These are phyloP conservation scores for Ilyonectria robusta DNA, from an alignment of 2,329 filamentous ascomycete genomes.

Conservation along the genomic window DNA sequence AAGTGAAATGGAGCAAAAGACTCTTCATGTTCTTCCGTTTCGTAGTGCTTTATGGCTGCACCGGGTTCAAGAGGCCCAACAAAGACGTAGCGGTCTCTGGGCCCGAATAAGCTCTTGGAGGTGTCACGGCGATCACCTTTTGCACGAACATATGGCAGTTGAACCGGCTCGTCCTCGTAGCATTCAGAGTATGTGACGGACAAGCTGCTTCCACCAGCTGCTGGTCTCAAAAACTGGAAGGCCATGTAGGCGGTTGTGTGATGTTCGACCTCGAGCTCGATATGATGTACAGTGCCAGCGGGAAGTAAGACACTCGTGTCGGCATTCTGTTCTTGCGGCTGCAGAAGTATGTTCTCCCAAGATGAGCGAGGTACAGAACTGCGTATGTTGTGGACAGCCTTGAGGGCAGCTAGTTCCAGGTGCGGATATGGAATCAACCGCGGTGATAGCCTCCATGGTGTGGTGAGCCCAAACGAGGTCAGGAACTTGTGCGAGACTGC, in stretches of 20 bases:
- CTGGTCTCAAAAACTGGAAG: not conserved
- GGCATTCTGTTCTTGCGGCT: no score
- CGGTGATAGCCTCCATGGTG: no score
- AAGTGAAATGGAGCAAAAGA: slow-evolving; percentile 24
- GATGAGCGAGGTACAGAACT: no score
- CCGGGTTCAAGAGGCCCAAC: not conserved
- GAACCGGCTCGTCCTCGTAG: slow-evolving; percentile 11
- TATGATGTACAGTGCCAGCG: not conserved
- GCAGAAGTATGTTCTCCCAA: no score
- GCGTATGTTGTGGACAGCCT: no score
- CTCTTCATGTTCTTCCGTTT: no score
- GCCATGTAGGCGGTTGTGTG: not conserved
- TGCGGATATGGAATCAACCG: no score
- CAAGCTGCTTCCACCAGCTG: not conserved
- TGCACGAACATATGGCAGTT: not conserved
- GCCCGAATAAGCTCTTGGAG: not conserved
- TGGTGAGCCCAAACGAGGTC: not conserved
- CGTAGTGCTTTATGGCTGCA: not conserved
- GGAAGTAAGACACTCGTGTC: no score
- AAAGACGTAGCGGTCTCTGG: not conserved
- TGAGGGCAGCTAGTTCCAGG: no score
- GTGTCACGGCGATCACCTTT: slow-evolving; percentile 2
- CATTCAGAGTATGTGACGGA: not conserved
- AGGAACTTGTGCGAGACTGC: no score
- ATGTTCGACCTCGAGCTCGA: not conserved